phyloP scores from a whole-genome alignment of 768 basidiomycete species.

The Hemileccinum impolitum region DNA sequence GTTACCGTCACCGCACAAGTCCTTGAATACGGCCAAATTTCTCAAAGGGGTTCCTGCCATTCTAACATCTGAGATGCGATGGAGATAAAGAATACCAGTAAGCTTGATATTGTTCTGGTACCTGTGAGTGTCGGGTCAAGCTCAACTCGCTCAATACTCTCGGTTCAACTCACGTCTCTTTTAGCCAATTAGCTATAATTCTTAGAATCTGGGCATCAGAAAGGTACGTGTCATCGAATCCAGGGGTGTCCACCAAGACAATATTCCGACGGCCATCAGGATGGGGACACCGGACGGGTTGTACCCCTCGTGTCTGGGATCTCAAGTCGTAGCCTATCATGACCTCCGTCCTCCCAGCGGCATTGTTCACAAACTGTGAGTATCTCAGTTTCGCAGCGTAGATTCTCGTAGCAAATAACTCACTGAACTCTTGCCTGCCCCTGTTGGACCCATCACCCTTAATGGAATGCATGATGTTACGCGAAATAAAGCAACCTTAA shows the following conservation, averaged over 20 bases:
- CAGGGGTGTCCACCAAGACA: slow-evolving; percentile 17
- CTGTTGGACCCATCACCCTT: slow-evolving; percentile 19
- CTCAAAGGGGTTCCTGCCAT: slow-evolving; percentile 8
- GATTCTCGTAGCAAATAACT: neutral
- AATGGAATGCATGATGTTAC: neutral
- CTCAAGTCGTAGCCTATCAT: neutral
- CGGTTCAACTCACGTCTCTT: slow-evolving; percentile 8
- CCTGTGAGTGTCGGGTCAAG: neutral
- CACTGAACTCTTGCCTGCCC: slow-evolving; percentile 18
- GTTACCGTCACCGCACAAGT: slow-evolving; percentile 8
- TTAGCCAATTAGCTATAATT: slow-evolving; percentile 16
- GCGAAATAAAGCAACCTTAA: neutral
- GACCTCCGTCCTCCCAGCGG: neutral
- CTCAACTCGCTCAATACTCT: neutral
- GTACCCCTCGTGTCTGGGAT: slow-evolving; percentile 8
- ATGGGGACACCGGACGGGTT: slow-evolving; percentile 9
- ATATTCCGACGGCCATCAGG: slow-evolving; percentile 13
- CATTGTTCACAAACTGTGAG: slow-evolving; percentile 14
- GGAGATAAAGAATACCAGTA: slow-evolving; percentile 12
- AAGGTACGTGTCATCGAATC: slow-evolving; percentile 14
- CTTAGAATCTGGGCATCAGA: slow-evolving; percentile 9
- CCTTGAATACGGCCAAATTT: slow-evolving; percentile 9
- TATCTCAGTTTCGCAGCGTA: neutral
- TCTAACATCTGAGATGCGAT: slow-evolving; percentile 13
- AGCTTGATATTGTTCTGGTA: slow-evolving; percentile 11